Conservation (phyloP, 768 basidiomycete genomes). For the Serendipita sp. region DNA sequence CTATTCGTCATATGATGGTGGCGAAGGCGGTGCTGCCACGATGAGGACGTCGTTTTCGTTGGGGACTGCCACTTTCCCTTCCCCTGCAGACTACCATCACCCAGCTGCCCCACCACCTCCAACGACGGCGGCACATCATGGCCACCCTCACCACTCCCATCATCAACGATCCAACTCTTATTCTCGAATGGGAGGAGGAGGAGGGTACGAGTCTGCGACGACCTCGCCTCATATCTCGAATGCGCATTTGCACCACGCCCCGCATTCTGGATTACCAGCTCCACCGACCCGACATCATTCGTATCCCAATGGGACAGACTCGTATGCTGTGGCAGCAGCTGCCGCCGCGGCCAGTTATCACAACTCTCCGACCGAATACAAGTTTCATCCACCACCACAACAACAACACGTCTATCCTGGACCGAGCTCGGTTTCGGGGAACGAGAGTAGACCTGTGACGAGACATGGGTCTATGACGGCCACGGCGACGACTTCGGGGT, state of each 20-base stretch:
- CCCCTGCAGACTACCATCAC: constrained; percentile 1
- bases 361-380: not conserved
- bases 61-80: not conserved
- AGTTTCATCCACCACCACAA: too few species aligned
- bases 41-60: not conserved
- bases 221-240: not conserved
- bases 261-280: too few species aligned
- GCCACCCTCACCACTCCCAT: not conserved
- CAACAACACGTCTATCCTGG: too few species aligned
- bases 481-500: too few species aligned
- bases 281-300: not conserved
- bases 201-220: not conserved
- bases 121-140: not conserved
- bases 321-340: not conserved
- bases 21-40: not conserved
- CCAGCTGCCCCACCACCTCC: not conserved
- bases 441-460: too few species aligned
- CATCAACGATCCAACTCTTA: constrained; percentile 1
- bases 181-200: not conserved
- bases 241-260: not conserved
- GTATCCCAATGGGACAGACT: not conserved
- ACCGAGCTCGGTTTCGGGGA: too few species aligned
- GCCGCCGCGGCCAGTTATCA: not conserved
- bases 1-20: not conserved
- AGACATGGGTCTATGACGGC: too few species aligned